Evolutionary conservation across 441 rosid genomes (phyloP).

Genomic region (Breynia disticha): DNA sequence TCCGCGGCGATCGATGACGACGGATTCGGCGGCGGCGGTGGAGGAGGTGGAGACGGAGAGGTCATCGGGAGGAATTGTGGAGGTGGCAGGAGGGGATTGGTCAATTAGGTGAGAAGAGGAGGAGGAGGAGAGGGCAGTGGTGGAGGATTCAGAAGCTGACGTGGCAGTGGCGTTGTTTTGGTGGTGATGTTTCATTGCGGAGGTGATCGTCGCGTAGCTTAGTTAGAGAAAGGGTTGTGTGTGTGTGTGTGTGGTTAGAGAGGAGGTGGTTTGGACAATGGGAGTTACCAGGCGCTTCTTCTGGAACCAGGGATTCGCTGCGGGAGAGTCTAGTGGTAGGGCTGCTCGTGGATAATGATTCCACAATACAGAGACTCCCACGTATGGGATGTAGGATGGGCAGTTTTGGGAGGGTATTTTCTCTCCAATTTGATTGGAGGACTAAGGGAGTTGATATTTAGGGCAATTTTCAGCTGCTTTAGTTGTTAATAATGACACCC

Average conservation of each 20-base stretch:
- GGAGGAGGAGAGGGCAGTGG: conserved; percentile 11
- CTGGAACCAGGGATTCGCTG: no score
- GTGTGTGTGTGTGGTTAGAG: conserved; percentile 21
- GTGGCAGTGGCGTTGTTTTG: no score
- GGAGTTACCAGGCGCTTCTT: conserved; percentile 10
- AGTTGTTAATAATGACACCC: no score
- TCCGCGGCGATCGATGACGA: conserved; percentile 76
- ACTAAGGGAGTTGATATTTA: no score
- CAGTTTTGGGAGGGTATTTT: no score
- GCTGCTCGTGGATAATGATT: no score
- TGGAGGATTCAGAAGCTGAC: conserved; percentile 54
- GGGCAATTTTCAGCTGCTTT: no score
- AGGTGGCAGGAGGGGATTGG: conserved; percentile 33
- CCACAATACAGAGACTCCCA: no score
- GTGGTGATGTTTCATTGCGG: conserved; percentile 44
- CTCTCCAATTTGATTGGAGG: no score
- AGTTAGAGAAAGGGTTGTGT: conserved; percentile 15
- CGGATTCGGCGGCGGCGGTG: conserved; percentile 72
- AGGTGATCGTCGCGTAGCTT: conserved; percentile 4
- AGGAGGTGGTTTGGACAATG: conserved; percentile 18
- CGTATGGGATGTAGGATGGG: no score
- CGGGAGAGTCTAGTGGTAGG: no score
- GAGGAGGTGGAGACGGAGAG: conserved; percentile 40
- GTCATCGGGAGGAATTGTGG: conserved; percentile 30
- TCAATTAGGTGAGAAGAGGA: conserved; percentile 20